Base-by-base conservation (phyloP, 139 green algal species). In the Micractinium conductrix region DNA sequence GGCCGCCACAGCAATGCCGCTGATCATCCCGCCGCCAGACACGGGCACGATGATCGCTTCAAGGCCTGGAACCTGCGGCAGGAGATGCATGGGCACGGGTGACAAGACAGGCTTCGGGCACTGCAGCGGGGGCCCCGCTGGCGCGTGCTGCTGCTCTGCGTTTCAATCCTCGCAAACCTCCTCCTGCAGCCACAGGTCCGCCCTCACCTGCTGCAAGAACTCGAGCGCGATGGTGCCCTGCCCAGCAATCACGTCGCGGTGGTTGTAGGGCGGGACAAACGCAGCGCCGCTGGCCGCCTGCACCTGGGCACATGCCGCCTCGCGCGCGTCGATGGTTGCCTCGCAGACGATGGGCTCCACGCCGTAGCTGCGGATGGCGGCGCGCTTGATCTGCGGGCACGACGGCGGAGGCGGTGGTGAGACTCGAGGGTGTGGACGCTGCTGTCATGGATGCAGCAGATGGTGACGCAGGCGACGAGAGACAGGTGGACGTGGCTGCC, bases 171-270 rank as follows among this genome's bases (percentile, higher is more conserved):
- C 19, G 53, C 19, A 19, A 22, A 16, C 53, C 19, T 58, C 14
- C 10, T 10, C 48, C 48, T 58, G 48, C 53, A 24, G 10, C 53
- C 24, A 21, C 2, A 62, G 19, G 2, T 16, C 53, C 65, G 7
- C 33, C 42, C 75, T 48, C 21, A 95, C 93, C 91, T 98, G 95
- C 85, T 96, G 65, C 73, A 98, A 84, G 3, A 98, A 78, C 88
- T 98, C 95, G 55, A 97, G 86, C 1, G 88, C 89, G 1, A 98
- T 93, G 14, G 95, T 98, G 83, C 94, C 95, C 86, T 98, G 95
- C 14, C 95, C 95, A 12, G 87, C 83, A 7, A 97, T 96, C 68
- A 95, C 90, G 24, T 79, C 69, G 0, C 67, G 74, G 78, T 95
- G 67, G 89, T 98, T 95, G 87, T 96, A 98, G 1, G 95, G 95